These are phyloP conservation scores for Plasmodium falciparum DNA, from an alignment of 169 alveolate species.

Conservation along the genomic window DNA sequence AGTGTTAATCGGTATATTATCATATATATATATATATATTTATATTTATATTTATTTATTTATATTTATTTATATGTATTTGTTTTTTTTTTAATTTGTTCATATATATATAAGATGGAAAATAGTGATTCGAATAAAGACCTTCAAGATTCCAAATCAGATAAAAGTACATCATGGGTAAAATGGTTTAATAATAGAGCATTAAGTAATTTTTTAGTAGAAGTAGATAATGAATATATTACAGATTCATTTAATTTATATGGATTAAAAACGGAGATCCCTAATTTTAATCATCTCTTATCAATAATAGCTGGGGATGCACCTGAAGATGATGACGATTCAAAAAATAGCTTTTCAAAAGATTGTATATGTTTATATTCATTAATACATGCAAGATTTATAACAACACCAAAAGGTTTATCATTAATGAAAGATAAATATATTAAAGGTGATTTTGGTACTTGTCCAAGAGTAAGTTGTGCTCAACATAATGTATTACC, in stretches of 20 bases:
- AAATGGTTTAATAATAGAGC: constrained; percentile 74
- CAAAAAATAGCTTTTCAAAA: constrained; percentile 83
- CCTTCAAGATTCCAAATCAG: constrained; percentile 56
- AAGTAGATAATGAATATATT: constrained; percentile 84
- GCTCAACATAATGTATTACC: constrained; percentile 96
- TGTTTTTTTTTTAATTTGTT: too few relatives aligned
- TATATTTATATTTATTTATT: too few relatives aligned
- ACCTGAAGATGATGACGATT: constrained; percentile 85
- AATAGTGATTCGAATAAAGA: constrained; percentile 63
- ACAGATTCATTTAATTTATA: constrained; percentile 84
- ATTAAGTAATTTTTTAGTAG: constrained; percentile 59
- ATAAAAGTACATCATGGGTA: constrained; percentile 74
- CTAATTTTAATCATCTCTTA: constrained; percentile 82
- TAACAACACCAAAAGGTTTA: constrained; percentile 94
- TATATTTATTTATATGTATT: too few relatives aligned
- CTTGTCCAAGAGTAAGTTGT: constrained; percentile 98
- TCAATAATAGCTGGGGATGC: constrained; percentile 86
- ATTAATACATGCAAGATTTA: constrained; percentile 95
- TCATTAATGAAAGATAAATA: constrained; percentile 95
- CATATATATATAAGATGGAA: constrained; percentile 16
- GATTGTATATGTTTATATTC: constrained; percentile 96
- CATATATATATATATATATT: too few relatives aligned
- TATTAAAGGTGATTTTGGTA: constrained; percentile 96
- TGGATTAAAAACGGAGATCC: constrained; percentile 80
- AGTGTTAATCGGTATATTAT: too few relatives aligned